phyloP scores from a whole-genome alignment of 306 rosid genomes.

The Castanea mollissima region DNA sequence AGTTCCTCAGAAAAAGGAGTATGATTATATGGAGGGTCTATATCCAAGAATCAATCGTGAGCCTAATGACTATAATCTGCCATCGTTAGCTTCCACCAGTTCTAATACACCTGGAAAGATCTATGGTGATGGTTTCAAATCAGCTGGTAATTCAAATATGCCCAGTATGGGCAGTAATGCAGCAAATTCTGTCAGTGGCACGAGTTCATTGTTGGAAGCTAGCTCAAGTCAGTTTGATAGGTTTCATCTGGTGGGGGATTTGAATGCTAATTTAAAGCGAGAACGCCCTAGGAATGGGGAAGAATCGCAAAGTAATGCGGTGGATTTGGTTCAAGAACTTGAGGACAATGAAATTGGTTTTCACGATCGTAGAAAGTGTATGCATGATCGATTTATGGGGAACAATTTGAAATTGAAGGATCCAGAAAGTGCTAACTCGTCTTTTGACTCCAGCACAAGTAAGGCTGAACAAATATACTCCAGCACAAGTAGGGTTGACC shows the following conservation, averaged over 20 bases:
- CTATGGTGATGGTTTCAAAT: slow-evolving; percentile 39
- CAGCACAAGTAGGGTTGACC: slow-evolving; percentile 54
- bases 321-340: slow-evolving; percentile 30
- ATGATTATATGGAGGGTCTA: slow-evolving; percentile 38
- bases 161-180: slow-evolving; percentile 34
- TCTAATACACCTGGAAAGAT: slow-evolving; percentile 48
- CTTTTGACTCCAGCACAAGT: slow-evolving; percentile 46
- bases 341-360: slow-evolving; percentile 41
- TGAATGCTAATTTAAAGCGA: slow-evolving; percentile 26
- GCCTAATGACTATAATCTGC: slow-evolving; percentile 56
- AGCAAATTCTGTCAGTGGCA: slow-evolving; percentile 26
- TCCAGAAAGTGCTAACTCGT: slow-evolving; percentile 52
- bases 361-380: slow-evolving; percentile 51
- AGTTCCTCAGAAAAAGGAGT: slow-evolving; percentile 60
- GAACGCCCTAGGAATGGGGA: slow-evolving; percentile 31
- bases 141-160: slow-evolving; percentile 39
- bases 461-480: slow-evolving; percentile 66
- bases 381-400: slow-evolving; percentile 60
- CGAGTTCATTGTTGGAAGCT: slow-evolving; percentile 34
- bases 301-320: slow-evolving; percentile 30
- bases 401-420: slow-evolving; percentile 60
- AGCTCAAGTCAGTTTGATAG: slow-evolving; percentile 27
- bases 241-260: slow-evolving; percentile 37
- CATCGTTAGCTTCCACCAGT: slow-evolving; percentile 58
- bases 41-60: slow-evolving; percentile 47